Evolutionary conservation across 495 filamentous ascomycete genomes (phyloP), one percentile per base, ranked within the genome.

Genomic region (Penicillium odoratum): DNA sequence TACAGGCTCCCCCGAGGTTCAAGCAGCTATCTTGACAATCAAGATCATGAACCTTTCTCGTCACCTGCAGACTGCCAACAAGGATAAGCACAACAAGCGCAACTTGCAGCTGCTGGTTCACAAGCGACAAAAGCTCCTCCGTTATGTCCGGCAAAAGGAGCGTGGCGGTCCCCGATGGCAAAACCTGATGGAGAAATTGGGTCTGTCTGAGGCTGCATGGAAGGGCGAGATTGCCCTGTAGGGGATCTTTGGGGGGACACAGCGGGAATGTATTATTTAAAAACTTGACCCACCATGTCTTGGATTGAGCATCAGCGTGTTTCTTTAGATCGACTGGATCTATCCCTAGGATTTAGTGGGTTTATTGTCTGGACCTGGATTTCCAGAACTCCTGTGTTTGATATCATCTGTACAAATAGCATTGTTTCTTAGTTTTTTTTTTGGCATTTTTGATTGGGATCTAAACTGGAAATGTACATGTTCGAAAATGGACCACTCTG

Each of bases 1-100:
- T 71, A 97, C 92, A 9, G 94, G 94, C 3, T 93, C 88, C 53
- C 87, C 88, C 18, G 94, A 99, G 74, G 94, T 99, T 46, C 94
- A 99, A 78, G 91, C 93, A 60, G 93, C 92, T n/a, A 94, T 99
- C 61, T 74, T 99, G 69, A 99, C 94, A 8, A 83, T 90, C 48
- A 97, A 97, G 79, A 99, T 99, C 65, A 74, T 90, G 52, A 88
- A 89, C 44, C 71, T 98, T 49, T 85, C 88, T 33, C 77, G 85
- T 58, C 78, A 82, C 51, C 66, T 81, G 25, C 66, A 90, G 52
- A 72, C 69, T 4, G 64, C 70, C 51, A 78, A 78, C 49, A 78
- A 86, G 64, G 94, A 99, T 69, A 97, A 94, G 78, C 83, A 91
- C 63, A 97, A 97, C 74, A 96, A 94, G 81, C 83, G 92, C 61